Percentiles rank a stretch among this genome's conserved stretches.
phyloP scores from a whole-genome alignment of 2,329 filamentous ascomycete genomes.

The Fusarium sp. region DNA sequence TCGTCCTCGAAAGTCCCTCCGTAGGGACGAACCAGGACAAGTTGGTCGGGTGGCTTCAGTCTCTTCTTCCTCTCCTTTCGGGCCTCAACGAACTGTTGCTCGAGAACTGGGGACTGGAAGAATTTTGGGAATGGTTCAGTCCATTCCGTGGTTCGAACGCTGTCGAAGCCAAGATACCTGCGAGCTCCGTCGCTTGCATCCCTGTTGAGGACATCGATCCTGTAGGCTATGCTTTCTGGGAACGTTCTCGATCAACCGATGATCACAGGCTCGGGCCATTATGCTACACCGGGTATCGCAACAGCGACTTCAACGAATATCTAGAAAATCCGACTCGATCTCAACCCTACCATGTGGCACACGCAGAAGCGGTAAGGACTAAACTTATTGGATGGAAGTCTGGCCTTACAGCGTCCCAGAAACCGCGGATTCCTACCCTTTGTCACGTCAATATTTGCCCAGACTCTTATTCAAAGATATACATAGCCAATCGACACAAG shows the following conservation, averaged over 20 bases:
- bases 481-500: not conserved
- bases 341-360: not conserved
- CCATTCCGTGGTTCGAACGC: not conserved
- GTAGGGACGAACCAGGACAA: not conserved
- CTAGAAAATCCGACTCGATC: not conserved
- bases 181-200: not conserved
- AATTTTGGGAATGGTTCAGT: not conserved
- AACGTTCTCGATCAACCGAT: not conserved
- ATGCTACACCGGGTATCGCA: not conserved
- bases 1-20: not conserved
- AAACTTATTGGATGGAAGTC: not conserved
- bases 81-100: not conserved
- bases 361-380: not conserved
- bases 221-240: not conserved
- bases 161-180: not conserved
- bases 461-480: not conserved
- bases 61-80: not conserved
- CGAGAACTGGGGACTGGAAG: not conserved
- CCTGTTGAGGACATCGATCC: not conserved
- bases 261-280: not conserved
- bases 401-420: too few relatives aligned
- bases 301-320: not conserved
- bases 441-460: not conserved
- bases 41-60: not conserved
- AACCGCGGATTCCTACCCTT: not conserved